Evolutionary conservation across 2,329 filamentous ascomycete species (phyloP), one percentile per base, ranked within the genome.

Genomic region (Coleophoma eucalyptorum): DNA sequence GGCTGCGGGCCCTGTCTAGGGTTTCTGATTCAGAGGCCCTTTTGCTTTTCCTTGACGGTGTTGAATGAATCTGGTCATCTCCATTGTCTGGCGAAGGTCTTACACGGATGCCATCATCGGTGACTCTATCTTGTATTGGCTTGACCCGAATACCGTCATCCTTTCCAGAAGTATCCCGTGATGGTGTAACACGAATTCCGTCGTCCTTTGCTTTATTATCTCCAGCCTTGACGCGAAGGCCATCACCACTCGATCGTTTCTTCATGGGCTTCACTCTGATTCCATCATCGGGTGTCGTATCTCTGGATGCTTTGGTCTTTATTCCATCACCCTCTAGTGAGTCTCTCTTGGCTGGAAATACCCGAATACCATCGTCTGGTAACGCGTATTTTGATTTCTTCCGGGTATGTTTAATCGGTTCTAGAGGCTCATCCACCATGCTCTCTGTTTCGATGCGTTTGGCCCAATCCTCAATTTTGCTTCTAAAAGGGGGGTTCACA

Each of bases 381-480:
- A 18, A 6, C 12, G 16, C 5, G 16, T 38, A n/a, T 18, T 18
- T 38, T 18, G 35, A 38, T 12, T 50, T 56, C 34, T 37, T 50
- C 43, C 41, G 55, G 40, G 32, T 47, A 11, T 37, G 33, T 18
- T 35, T 55, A 3, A 42, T 42, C 8, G 54, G 40, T 48, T 18
- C 42, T 31, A 55, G 47, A 15, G 37, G 44, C 12, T 32, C 48
- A 18, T 54, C 50, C 41, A 38, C 50, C 12, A 48, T 35, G 33
- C 46, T 51, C 40, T 52, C 52, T n/a, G 21, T 31, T 26, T 33
- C 34, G n/a, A 40, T 26, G 18, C 43, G 53, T 40, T 61, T 59
- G 0, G 80, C 81, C 83, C 83, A 86, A 44, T 82, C 78, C 56
- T 79, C 76, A 55, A 86, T 78, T 64, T 84, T 86, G 57, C 70